Evolutionary conservation across 306 rosid genomes (phyloP).

Genomic region (Psophocarpus tetragonolobus): DNA sequence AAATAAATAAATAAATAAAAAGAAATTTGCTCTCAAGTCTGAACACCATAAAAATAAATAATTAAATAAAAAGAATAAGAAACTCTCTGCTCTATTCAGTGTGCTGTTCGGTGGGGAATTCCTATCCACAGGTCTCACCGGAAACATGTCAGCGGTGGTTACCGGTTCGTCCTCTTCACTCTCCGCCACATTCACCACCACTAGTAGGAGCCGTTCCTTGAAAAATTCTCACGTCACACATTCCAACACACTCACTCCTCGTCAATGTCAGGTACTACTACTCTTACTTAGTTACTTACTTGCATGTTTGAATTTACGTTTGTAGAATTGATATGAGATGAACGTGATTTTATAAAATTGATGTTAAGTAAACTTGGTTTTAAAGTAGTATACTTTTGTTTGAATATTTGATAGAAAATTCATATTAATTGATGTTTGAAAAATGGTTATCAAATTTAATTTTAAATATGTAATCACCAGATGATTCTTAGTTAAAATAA

Average conservation of each 20-base stretch:
- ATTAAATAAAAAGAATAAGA: neutral
- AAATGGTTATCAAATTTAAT: too few relatives aligned
- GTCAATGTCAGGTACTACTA: conserved; percentile 52
- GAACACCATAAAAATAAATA: neutral
- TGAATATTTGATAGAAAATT: too few relatives aligned
- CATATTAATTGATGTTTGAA: too few relatives aligned
- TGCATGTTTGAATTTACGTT: too few relatives aligned
- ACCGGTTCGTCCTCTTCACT: conserved; percentile 64
- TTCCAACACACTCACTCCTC: conserved; percentile 37
- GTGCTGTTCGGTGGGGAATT: neutral
- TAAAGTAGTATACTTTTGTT: too few relatives aligned
- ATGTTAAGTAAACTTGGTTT: too few relatives aligned
- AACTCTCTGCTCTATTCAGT: neutral
- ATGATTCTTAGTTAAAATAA: too few relatives aligned
- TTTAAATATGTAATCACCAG: too few relatives aligned
- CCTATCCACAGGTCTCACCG: conserved; percentile 6
- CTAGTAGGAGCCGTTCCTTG: conserved; percentile 40
- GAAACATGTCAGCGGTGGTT: conserved; percentile 66
- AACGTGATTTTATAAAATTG: too few relatives aligned
- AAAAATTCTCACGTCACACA: conserved; percentile 41
- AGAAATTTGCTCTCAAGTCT: neutral
- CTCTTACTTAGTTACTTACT: too few relatives aligned
- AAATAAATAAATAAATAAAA: neutral
- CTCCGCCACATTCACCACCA: conserved; percentile 55
- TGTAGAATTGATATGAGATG: too few relatives aligned